Base-by-base conservation (phyloP, 495 filamentous ascomycete genomes). In the Sphaerosporella brunnea region DNA sequence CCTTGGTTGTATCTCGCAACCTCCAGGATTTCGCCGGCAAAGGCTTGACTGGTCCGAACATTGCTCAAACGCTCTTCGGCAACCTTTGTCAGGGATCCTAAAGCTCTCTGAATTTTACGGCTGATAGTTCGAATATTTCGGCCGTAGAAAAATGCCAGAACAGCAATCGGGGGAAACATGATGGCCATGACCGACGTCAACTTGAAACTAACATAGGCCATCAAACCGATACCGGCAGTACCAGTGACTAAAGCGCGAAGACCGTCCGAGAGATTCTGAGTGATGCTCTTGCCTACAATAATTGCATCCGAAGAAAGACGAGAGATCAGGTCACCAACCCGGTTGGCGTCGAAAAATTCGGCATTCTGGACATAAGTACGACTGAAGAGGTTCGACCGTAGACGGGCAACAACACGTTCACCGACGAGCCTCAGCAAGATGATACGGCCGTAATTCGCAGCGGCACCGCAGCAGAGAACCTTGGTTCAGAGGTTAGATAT, bases 291-390 rank as follows among this genome's bases (percentile, higher is more conserved):
- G 53, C 87, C 90, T 25, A 96, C 88, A 53, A 97, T 87, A 53
- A 96, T 80, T 1, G 90, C 95, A 60, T 97, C 90, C 7, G 86
- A 93, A 55, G 86, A 84, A 18, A 97, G 77, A 11, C 90, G 77
- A 39, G 88, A 95, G 55, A 96, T 94, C 54, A 97, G 66, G 60
- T 97, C 90, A 53, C 90, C 90, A 30, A 94, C 85, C 16, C 92
- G 73, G 65, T 97, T 97, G 30, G 90, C 90, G 61, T 97, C 90
- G 61, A 96, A 97, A 68, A 97, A 97, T 60, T 97, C 90, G 48
- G 92, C 92, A 63, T 97, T 85, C 59, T 97, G 90, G 18, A 85
- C 67, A 50, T 92, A 90, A 0, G 90, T 96, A 56, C 80, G 74
- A 44, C 83, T 73, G 67, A 90, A 97, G 18, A 97, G 76, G 62